These are phyloP conservation scores for Termitomyces sp. DNA, from an alignment of 768 basidiomycete species.

Conservation along the genomic window DNA sequence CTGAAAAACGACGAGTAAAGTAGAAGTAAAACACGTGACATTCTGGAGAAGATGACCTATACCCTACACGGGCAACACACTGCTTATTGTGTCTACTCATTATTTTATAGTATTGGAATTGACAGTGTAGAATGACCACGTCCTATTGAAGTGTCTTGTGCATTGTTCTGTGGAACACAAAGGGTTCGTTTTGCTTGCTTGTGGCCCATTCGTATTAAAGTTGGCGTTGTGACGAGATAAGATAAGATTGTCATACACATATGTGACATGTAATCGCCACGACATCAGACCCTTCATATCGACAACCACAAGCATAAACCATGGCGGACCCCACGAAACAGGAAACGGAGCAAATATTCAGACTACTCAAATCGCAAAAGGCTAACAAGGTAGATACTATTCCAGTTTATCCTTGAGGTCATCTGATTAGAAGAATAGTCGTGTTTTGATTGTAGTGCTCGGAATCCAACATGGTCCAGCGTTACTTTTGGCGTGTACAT, in stretches of 20 bases:
- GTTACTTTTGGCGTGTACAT: constrained; percentile 97
- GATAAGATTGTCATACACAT: constrained; percentile 8
- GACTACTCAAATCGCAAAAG: constrained; percentile 76
- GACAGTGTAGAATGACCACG: no score
- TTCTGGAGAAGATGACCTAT: no score
- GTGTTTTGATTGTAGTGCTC: constrained; percentile 94
- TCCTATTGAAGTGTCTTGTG: no score
- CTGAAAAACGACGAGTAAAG: no score
- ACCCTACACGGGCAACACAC: no score
- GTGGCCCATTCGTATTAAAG: no score
- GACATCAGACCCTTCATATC: constrained; percentile 23
- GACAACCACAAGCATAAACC: constrained; percentile 14
- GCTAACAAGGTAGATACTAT: constrained; percentile 67
- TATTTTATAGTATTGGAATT: no score
- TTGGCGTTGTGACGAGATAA: constrained; percentile 5
- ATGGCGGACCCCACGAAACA: constrained; percentile 81
- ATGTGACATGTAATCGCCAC: constrained; percentile 20
- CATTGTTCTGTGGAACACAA: no score
- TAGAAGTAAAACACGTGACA: no score
- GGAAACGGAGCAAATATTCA: constrained; percentile 85
- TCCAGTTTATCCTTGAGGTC: not conserved
- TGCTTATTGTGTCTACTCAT: no score
- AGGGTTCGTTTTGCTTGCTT: no score
- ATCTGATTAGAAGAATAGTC: constrained; percentile 20
- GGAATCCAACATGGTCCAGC: constrained; percentile 97